Evolutionary conservation across 2,329 filamentous ascomycete species (phyloP), one percentile per base, ranked within the genome.

Genomic region (Rutstroemia sp.): DNA sequence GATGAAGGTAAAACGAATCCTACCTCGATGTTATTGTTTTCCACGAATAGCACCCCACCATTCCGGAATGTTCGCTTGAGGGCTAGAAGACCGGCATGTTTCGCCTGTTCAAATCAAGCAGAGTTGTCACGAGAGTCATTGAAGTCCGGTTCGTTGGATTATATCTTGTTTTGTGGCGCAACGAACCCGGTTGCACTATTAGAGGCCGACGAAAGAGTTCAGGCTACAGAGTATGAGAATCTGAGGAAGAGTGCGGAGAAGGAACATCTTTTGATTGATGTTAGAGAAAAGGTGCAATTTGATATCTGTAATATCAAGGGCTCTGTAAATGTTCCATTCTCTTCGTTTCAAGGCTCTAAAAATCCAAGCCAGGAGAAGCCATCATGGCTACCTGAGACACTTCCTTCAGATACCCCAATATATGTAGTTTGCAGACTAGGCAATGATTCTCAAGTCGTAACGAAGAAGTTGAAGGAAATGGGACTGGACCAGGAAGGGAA

Each of bases 211-310:
- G 87, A 94, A 63, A 80, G 91, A 8, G 78, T 96, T 37, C 80
- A 83, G 0, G 83, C 84, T 0, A 65, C 71, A 0, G 78, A 86
- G 5, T 92, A 90, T 63, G 49, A 50, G 8, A 60, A 58, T 38
- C 38, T 57, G 14, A 62, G 68, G 30, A 64, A 65, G 53, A 65
- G 49, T 34, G 58, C 27, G 27, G 41, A 30, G 39, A 59, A 56
- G 57, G 63, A 67, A 2, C 82, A 86, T 53, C 67, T 89, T 1
- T 72, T 96, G 2, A 71, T 97, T 2, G 94, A 97, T 62, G 90
- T 95, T 1, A 79, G 94, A 2, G 90, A 95, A 63, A 83, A 83
- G 65, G 88, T 90, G 27, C 90, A 96, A 59, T 96, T 89, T 62
- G 86, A 87, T 16, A 84, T 97, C 46, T 91, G 87, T 61, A 84